A percentile compares a stretch with the other conserved stretches of the same genome.
These are phyloP conservation scores for Metarhizium brunneum DNA, from an alignment of 2,329 filamentous ascomycete species.

Conservation along the genomic window DNA sequence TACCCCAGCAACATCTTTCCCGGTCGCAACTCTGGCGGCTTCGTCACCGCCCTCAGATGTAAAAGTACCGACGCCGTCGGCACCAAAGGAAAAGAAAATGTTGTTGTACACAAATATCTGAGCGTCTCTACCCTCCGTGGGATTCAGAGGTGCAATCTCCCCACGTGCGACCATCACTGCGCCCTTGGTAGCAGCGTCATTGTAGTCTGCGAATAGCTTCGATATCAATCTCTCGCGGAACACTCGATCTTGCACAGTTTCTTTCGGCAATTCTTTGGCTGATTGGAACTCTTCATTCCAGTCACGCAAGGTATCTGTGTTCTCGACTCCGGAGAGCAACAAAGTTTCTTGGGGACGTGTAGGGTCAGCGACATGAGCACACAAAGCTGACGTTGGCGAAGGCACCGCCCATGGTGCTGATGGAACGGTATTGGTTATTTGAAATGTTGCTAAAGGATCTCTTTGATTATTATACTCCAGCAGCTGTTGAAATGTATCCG, in stretches of 20 bases:
- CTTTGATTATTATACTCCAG: conserved; percentile 78
- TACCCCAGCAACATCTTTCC: conserved; percentile 92
- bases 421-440: conserved; percentile 90
- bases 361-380: conserved; percentile 70
- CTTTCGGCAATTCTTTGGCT: conserved; percentile 85
- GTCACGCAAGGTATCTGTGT: conserved; percentile 86
- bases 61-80: conserved; percentile 95
- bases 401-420: conserved; percentile 88
- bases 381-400: conserved; percentile 51
- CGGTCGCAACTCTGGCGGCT: conserved; percentile 88
- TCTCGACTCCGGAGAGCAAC: conserved; percentile 82
- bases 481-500: conserved; percentile 62
- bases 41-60: conserved; percentile 94
- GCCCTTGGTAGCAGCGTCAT: conserved; percentile 85
- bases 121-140: conserved; percentile 82
- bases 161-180: conserved; percentile 87
- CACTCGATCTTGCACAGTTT: conserved; percentile 88
- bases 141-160: conserved; percentile 88
- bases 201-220: conserved; percentile 96
- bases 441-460: conserved; percentile 86
- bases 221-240: conserved; percentile 90
- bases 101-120: conserved; percentile 99
- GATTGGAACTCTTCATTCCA: conserved; percentile 99
- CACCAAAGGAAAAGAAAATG: conserved; percentile 97
- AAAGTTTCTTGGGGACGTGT: conserved; percentile 90